These are phyloP conservation scores for Fusarium begoniae DNA, from an alignment of 2,329 filamentous ascomycete genomes.

Conservation along the genomic window DNA sequence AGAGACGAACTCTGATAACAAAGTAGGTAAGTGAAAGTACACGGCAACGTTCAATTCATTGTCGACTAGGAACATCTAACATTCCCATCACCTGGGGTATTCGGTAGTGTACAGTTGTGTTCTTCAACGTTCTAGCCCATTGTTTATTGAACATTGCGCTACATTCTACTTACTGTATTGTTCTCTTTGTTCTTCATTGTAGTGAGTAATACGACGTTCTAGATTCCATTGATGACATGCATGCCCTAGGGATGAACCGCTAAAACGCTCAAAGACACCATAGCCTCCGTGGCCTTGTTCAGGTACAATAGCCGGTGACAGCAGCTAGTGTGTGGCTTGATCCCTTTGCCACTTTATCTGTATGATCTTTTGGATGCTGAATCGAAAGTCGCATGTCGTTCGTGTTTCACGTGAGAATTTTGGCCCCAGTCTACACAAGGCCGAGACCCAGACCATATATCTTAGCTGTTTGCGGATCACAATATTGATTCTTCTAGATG, in stretches of 20 bases:
- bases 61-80: neutral
- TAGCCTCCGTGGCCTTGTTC: neutral
- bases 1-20: neutral
- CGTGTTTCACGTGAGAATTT: neutral
- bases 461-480: neutral
- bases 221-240: neutral
- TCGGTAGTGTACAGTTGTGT: neutral
- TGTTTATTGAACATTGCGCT: neutral
- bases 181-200: neutral
- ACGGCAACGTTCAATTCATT: neutral
- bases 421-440: neutral
- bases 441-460: neutral
- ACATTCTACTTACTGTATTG: neutral
- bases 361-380: neutral
- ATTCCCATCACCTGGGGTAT: neutral
- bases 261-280: neutral
- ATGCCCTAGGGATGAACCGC: neutral
- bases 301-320: neutral
- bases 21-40: neutral
- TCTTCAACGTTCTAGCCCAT: neutral
- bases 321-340: neutral
- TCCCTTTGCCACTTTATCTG: neutral
- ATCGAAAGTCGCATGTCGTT: neutral
- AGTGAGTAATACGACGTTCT: neutral
- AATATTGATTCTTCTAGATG: slow-evolving; percentile 5